Conservation (phyloP, 768 basidiomycete species). For the Suillus bovinus region DNA sequence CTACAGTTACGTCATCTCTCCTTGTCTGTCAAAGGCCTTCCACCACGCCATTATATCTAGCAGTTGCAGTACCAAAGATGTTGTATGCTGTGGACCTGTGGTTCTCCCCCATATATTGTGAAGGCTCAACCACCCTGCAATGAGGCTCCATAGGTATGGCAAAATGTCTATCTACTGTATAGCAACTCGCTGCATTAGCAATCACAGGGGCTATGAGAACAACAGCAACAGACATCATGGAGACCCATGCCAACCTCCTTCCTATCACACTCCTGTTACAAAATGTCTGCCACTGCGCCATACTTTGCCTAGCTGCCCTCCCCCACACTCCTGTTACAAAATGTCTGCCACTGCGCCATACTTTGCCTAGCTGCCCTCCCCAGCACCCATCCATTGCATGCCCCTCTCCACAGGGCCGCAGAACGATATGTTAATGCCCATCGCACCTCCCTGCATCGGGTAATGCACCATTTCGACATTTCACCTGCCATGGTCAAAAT, state of each 20-base stretch:
- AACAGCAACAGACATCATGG: accelerated
- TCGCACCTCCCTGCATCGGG: background rate
- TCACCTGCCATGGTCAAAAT: background rate
- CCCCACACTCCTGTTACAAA: no score
- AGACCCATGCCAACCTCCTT: background rate
- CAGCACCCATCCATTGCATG: background rate
- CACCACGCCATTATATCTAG: background rate
- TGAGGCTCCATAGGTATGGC: no score
- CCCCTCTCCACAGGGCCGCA: accelerated
- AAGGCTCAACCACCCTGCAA: no score
- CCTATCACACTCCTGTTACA: background rate
- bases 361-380: background rate
- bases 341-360: background rate
- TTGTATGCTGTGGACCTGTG: background rate
- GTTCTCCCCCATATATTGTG: background rate
- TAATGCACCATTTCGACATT: background rate
- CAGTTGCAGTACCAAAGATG: background rate
- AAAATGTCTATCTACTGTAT: accelerated
- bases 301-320: no score
- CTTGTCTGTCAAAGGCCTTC: background rate
- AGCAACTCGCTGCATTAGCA: no score
- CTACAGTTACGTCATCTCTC: background rate
- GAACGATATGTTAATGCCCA: background rate
- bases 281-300: no score
- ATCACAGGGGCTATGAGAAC: background rate